Base-by-base conservation (phyloP, 1,284 basidiomycete genomes). In the Xerocomus minutiporus region DNA sequence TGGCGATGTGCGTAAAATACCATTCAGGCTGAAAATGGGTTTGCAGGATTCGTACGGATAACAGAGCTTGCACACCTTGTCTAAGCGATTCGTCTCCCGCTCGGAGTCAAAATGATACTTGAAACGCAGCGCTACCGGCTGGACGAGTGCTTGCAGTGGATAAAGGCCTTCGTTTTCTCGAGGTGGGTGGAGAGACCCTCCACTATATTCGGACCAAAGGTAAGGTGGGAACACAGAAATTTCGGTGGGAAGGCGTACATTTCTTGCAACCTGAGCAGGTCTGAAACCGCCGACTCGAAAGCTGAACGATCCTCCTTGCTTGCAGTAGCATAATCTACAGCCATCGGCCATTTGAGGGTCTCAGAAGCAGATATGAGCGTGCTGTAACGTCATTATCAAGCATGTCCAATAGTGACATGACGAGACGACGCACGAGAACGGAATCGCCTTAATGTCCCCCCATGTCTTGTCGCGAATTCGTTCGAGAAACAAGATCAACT, bases 21-120 rank as follows among this genome's bases (percentile, higher is more conserved):
- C 96, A 99, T 70, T 98, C 97, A 1, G 96, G 96, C 90, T 94
- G 63, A 42, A 40, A 46, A 49, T 31, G 38, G 26, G 35, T 46
- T 31, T 43, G 42, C 11, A 35, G 4, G 3, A 34, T 35, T 43
- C 39, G n/a, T 17, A 35, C 3, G 11, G 20, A 43, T 17, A 29
- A 36, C 28, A 45, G 7, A 32, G 13, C 6, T 55, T 47, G 40
- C 60, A 28, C 43, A 88, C 92, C 81, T 97, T 99, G 74, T 98
- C 96, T 6, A 96, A 71, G 45, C 93, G 80, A 69, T 97, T 99
- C 0, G 96, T 99, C 56, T 86, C 81, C 34, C 92, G 78, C 12
- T 81, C 77, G 0, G 90, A 84, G 57, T 97, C 93, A 62, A 99
- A 99, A 65, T 99, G 97, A 68, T 91, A 99, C 61, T 89, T 91